Conservation (phyloP, 2,329 filamentous ascomycete genomes). For the Lachnellula suecica region DNA sequence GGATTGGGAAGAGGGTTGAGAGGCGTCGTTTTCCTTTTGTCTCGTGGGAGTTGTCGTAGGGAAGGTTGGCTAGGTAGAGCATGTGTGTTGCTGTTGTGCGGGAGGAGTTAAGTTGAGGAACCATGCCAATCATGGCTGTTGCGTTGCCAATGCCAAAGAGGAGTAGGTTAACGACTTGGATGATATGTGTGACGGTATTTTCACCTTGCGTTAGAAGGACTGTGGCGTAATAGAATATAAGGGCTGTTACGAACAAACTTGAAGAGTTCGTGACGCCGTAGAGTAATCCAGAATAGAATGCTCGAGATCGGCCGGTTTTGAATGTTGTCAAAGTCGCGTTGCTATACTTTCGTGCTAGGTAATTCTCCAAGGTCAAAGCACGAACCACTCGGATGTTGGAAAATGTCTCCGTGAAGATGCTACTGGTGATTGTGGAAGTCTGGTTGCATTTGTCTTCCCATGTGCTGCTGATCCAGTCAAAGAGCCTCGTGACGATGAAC, state of each 20-base stretch:
- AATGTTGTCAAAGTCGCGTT: constrained; percentile 52
- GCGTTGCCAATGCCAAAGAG: constrained; percentile 80
- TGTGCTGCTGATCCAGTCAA: constrained; percentile 61
- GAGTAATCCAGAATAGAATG: constrained; percentile 65
- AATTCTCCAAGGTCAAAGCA: constrained; percentile 68
- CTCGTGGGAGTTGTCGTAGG: constrained; percentile 33
- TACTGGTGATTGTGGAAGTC: constrained; percentile 57
- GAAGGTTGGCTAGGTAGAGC: constrained; percentile 66
- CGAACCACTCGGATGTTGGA: constrained; percentile 77
- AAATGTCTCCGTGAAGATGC: constrained; percentile 73
- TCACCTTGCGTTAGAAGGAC: constrained; percentile 55
- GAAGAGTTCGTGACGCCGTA: constrained; percentile 78
- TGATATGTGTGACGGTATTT: constrained; percentile 54
- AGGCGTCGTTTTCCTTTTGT: constrained; percentile 48
- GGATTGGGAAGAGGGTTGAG: constrained; percentile 42
- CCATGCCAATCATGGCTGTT: constrained; percentile 65
- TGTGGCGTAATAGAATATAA: constrained; percentile 83
- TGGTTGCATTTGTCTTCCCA: constrained; percentile 73
- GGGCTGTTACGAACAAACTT: constrained; percentile 69
- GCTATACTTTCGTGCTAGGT: constrained; percentile 66
- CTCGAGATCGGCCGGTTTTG: constrained; percentile 62
- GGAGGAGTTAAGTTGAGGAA: constrained; percentile 79
- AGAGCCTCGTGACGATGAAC: constrained; percentile 62
- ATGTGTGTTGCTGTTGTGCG: constrained; percentile 72
- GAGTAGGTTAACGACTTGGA: constrained; percentile 78